phyloP scores from a whole-genome alignment of 73 alveolate species.

The Vitrella brassicaformis region DNA sequence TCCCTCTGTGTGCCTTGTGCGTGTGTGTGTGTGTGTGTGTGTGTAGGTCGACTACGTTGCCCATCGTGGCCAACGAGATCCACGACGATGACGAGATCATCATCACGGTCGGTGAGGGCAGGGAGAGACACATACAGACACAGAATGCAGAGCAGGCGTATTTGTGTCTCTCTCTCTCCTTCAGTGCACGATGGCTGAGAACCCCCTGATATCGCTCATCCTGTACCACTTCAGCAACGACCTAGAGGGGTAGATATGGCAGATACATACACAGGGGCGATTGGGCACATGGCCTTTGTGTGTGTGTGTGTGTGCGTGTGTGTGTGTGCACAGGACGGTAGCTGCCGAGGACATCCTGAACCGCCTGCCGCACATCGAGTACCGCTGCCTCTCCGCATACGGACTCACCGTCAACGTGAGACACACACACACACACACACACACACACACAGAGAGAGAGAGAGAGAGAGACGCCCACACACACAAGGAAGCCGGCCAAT shows the following conservation, averaged over 20 bases:
- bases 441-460: no score
- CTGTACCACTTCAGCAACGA: slow-evolving; percentile 24
- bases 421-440: no score
- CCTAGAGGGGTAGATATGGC: not conserved
- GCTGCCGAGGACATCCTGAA: slow-evolving; percentile 20
- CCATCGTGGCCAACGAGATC: slow-evolving; percentile 21
- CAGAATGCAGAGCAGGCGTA: no score
- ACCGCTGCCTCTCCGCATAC: slow-evolving; percentile 28
- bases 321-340: not conserved
- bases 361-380: slow-evolving; percentile 39
- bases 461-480: no score
- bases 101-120: slow-evolving; percentile 8
- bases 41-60: slow-evolving; percentile 6
- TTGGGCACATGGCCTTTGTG: not conserved
- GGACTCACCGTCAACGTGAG: not conserved
- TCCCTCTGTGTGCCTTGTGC: not conserved
- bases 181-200: slow-evolving; percentile 17
- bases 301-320: not conserved
- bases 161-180: not conserved
- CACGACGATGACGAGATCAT: slow-evolving; percentile 21
- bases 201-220: slow-evolving; percentile 15
- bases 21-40: not conserved
- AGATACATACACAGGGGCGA: not conserved
- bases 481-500: no score
- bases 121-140: no score